Base-by-base conservation (phyloP, 116 monocot species). In the Cymodocea nodosa region DNA sequence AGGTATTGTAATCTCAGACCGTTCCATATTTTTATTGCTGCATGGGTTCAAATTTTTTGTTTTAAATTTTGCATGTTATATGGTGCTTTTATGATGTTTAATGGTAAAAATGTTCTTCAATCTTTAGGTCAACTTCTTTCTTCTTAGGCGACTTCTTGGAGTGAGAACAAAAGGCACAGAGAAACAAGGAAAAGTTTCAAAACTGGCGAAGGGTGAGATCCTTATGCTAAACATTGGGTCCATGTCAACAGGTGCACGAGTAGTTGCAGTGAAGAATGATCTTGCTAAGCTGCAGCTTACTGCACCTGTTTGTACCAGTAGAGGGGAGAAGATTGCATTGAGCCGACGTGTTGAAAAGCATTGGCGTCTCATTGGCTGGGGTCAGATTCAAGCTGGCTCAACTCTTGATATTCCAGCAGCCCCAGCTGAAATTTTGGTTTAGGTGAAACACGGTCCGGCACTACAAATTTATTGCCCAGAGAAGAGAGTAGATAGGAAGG, bases 291-390 rank as follows among this genome's bases (percentile, higher is more conserved):
- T 97, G 51, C 85, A 85, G 74, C 85, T 97, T 37, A 97, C 87
- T 10, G 81, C 91, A 34, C 90, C 95, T 3, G 90, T 97, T 30
- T 97, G 95, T 77, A 97, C 95, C 8, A 90, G 88, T 80, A 79
- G 73, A 68, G 91, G 91, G 0, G 95, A 97, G 83, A 97, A 90
- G 75, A 79, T 97, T 56, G 88, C 95, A 0, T 83, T 97, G n/a
- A 97, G 95, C 72, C 76, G 87, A n/a, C 80, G 95, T 19, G 95
- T 97, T 10, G 90, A 97, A 82, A 90, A 97, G 64, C 95, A 97
- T 64, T 97, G 91, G 95, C 87, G 95, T 4, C 87, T 97, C 25
- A 97, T 97, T 19, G 95, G 95, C 2, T 90, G 95, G 95, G 95
- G 95, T 19, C 90, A 97, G 82, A 97, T 97, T 62, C 95, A 97